Base-by-base conservation (phyloP, 225 moss, liverwort and hornwort genomes). In the Ulota crispa region DNA sequence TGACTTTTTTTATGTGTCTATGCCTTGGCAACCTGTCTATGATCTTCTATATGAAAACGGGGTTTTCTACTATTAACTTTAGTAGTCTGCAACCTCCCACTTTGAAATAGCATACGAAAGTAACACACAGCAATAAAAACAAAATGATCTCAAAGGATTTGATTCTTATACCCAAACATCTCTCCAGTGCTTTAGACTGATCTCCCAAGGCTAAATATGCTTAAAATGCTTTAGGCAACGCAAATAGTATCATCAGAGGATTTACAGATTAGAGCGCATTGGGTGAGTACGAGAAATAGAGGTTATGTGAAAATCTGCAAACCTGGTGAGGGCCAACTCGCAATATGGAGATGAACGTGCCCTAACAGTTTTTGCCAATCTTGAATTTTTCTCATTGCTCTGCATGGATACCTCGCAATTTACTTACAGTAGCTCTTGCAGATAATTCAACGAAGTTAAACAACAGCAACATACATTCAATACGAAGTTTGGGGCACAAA, bases 261-360 rank as follows among this genome's bases (percentile, higher is more conserved):
- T 72, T 15, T 50, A 45, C 8, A 57, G 4, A 57, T 42, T 23
- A 23, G 57, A 37, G 23, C 0, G 9, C 24, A 56, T 3, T 37
- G 11, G 26, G 66, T 3, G 43, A 83, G 27, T 31, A 30, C 0
- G 4, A 23, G 8, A 37, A 63, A 21, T 62, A 20, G 18, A 34
- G 20, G 27, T 6, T 11, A 9, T 20, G 9, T n/a, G 10, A 52
- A 34, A 80, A 72, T 30, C 2, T 19, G 3, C 54, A 73, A 73
- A 87, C 84, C 82, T 84, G 45, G 11, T 80, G 37, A 84, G 82
- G 24, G 77, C 61, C 39, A 82, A n/a, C 24, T 82, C 57, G 36
- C 77, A 73, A 68, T 37, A 8, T 14, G 43, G 12, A 55, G 67
- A 43, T 57, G 63, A 72, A 70, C 53, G 41, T 41, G 73, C 64